Evolutionary conservation across 108 stramenopile species (phyloP).

Genomic region (Poteriospumella lacustris): DNA sequence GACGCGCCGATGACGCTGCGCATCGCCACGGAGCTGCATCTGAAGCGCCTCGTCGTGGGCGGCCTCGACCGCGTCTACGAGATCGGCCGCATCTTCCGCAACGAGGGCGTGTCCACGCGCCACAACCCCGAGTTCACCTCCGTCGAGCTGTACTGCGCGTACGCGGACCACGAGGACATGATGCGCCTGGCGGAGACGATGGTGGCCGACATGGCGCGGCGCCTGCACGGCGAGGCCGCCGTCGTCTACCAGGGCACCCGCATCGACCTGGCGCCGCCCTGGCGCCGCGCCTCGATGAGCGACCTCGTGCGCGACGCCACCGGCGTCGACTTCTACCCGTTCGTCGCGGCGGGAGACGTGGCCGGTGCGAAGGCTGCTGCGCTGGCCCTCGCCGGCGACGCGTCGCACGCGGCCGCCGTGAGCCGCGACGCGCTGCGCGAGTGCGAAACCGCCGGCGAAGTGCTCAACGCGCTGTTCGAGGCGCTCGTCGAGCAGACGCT

Average conservation of each 20-base stretch:
- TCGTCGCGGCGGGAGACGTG: slow-evolving; percentile 49
- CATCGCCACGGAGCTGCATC: slow-evolving; percentile 90
- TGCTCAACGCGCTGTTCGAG: slow-evolving; percentile 88
- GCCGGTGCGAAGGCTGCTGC: slow-evolving; percentile 66
- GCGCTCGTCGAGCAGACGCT: slow-evolving; percentile 87
- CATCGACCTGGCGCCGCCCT: slow-evolving; percentile 76
- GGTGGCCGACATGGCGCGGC: slow-evolving; percentile 5
- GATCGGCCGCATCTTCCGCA: slow-evolving; percentile 95
- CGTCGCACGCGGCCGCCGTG: slow-evolving; percentile 45
- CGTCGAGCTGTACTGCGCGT: slow-evolving; percentile 95
- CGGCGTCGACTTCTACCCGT: slow-evolving; percentile 71
- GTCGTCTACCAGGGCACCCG: slow-evolving; percentile 71
- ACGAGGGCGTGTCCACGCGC: slow-evolving; percentile 93
- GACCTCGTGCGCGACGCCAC: slow-evolving; percentile 87
- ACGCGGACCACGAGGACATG: slow-evolving; percentile 94
- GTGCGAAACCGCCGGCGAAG: slow-evolving; percentile 68
- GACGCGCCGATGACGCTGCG: slow-evolving; percentile 79
- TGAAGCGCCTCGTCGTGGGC: slow-evolving; percentile 74
- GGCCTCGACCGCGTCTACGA: slow-evolving; percentile 96
- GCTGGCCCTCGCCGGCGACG: slow-evolving; percentile 68
- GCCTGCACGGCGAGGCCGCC: slow-evolving; percentile 2
- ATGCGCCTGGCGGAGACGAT: slow-evolving; percentile 87
- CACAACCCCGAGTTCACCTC: slow-evolving; percentile 99
- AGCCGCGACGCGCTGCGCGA: background rate
- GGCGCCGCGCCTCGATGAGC: slow-evolving; percentile 91